These are phyloP conservation scores for Ogataea hybrid DNA, from an alignment of 1,139 yeast genomes.

Conservation along the genomic window DNA sequence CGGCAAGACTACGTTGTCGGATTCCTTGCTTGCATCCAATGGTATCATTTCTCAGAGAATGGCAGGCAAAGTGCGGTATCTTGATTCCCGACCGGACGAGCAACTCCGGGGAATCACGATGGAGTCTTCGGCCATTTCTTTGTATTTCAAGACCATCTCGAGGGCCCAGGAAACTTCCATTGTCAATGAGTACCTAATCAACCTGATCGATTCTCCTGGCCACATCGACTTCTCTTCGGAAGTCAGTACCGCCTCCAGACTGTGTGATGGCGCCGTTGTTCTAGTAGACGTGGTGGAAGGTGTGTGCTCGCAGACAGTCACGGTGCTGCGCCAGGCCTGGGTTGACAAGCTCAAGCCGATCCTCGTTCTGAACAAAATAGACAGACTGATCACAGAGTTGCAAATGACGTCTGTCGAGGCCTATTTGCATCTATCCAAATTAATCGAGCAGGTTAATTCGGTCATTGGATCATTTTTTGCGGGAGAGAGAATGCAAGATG, in stretches of 20 bases:
- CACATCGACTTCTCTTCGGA: slow-evolving; percentile 97
- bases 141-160: slow-evolving; percentile 69
- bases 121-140: slow-evolving; percentile 93
- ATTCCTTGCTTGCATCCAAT: slow-evolving; percentile 88
- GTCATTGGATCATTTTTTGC: slow-evolving; percentile 92
- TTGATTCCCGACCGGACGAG: slow-evolving; percentile 95
- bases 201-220: slow-evolving; percentile 96
- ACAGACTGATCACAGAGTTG: slow-evolving; percentile 79
- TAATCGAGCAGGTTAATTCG: slow-evolving; percentile 91
- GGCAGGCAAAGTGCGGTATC: slow-evolving; percentile 92
- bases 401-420: slow-evolving; percentile 85
- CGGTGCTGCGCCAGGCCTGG: slow-evolving; percentile 96
- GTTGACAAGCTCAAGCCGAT: slow-evolving; percentile 85
- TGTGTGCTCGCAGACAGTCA: slow-evolving; percentile 94
- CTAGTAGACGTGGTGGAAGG: slow-evolving; percentile 98
- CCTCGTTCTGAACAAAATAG: slow-evolving; percentile 90
- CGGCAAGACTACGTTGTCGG: slow-evolving; percentile 95
- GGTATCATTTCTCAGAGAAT: slow-evolving; percentile 92
- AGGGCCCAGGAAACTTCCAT: slow-evolving; percentile 42
- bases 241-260: slow-evolving; percentile 90
- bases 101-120: slow-evolving; percentile 95
- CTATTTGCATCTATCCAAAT: slow-evolving; percentile 69
- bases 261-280: slow-evolving; percentile 96
- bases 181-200: slow-evolving; percentile 77
- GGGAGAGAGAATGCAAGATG: slow-evolving; percentile 93